Evolutionary conservation across 208 protist genomes (phyloP).

Genomic region (Trypanosoma vivax): DNA sequence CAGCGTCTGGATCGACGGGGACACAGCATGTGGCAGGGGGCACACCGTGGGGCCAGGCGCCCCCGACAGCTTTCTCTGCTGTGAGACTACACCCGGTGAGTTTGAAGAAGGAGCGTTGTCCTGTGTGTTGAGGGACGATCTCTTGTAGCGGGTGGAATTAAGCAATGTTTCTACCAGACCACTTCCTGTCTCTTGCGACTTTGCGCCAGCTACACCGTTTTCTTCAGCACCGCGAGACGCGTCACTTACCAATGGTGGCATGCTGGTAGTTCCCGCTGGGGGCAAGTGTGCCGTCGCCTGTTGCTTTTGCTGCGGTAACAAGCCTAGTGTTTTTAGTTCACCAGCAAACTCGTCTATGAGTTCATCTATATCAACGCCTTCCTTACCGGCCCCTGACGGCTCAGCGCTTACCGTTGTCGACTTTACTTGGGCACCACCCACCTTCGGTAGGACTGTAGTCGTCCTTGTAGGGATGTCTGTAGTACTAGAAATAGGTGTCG

Average conservation of each 20-base stretch:
- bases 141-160: constrained; percentile 56
- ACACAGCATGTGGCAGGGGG: constrained; percentile 15
- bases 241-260: too few species aligned
- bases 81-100: constrained; percentile 5
- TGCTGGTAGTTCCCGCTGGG: too few species aligned
- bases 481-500: not conserved
- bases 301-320: constrained; percentile 26
- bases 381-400: constrained; percentile 3
- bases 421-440: too few species aligned
- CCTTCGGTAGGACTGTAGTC: not conserved
- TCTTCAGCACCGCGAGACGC: not conserved
- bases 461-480: not conserved
- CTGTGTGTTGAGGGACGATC: constrained; percentile 13
- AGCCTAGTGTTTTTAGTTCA: constrained; percentile 51
- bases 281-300: too few species aligned
- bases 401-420: not conserved
- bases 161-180: constrained; percentile 47
- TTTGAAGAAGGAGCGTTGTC: constrained; percentile 4
- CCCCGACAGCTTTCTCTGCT: not conserved
- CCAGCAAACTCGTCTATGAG: constrained; percentile 69
- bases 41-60: not conserved
- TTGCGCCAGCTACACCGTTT: not conserved
- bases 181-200: not conserved
- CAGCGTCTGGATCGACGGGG: constrained; percentile 61
- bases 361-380: constrained; percentile 50